A percentile compares a stretch with the other conserved stretches of the same genome.
Conservation (phyloP, 1,284 basidiomycete genomes). For the Puccinia coronata region DNA sequence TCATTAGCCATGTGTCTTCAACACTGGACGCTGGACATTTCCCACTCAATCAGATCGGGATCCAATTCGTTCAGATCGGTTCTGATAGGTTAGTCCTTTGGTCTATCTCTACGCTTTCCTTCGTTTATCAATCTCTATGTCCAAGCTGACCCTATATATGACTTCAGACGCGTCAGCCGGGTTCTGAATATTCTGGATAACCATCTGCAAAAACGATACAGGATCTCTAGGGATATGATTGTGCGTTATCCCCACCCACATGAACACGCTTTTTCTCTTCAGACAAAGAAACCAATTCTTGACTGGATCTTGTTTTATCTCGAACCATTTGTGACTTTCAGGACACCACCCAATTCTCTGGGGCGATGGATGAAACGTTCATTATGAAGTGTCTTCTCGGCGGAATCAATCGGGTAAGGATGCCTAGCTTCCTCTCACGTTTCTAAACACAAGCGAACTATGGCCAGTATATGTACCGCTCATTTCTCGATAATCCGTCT, state of each 20-base stretch:
- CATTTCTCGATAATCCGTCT: no score
- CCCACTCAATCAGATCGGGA: slow-evolving; percentile 63
- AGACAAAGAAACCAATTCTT: not conserved
- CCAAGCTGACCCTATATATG: not conserved
- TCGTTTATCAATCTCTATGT: not conserved
- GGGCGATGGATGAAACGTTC: not conserved
- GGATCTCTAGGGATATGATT: slow-evolving; percentile 23
- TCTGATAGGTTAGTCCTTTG: not conserved
- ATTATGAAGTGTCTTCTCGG: slow-evolving; percentile 36
- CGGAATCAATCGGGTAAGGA: slow-evolving; percentile 34
- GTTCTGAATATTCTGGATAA: slow-evolving; percentile 30
- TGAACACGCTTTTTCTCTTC: no score
- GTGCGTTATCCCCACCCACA: slow-evolving; percentile 16
- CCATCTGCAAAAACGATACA: slow-evolving; percentile 19
- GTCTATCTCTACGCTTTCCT: not conserved
- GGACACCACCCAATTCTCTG: slow-evolving; percentile 20
- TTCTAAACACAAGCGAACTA: not conserved
- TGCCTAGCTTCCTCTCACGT: not conserved
- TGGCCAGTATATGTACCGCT: no score
- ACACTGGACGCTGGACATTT: slow-evolving; percentile 64
- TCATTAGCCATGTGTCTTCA: slow-evolving; percentile 63
- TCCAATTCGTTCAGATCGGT: slow-evolving; percentile 67
- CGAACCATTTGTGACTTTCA: not conserved
- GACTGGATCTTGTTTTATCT: not conserved
- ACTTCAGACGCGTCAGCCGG: slow-evolving; percentile 8